These are phyloP conservation scores for Marasmius fiardii DNA, from an alignment of 1,284 basidiomycete species.

Conservation along the genomic window DNA sequence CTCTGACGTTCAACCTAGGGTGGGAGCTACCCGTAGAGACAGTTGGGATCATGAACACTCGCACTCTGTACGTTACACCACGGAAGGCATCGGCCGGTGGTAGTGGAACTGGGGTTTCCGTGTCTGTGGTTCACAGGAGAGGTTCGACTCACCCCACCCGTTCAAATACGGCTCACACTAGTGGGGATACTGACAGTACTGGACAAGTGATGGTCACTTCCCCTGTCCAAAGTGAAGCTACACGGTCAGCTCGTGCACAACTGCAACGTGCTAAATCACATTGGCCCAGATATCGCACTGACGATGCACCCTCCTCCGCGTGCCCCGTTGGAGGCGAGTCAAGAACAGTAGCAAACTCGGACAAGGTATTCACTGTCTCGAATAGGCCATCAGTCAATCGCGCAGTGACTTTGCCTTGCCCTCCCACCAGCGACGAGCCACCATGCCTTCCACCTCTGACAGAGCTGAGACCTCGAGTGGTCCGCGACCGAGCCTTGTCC, in stretches of 20 bases:
- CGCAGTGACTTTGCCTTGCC: not conserved
- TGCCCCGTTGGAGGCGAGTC: not conserved
- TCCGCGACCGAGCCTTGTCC: constrained; percentile 5
- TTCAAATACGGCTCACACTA: not conserved
- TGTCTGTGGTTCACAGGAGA: constrained; percentile 26
- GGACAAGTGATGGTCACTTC: too few species aligned
- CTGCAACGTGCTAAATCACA: constrained; percentile 1
- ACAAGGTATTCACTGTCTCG: not conserved
- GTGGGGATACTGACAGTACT: too few species aligned
- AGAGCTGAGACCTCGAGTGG: not conserved
- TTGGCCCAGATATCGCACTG: not conserved
- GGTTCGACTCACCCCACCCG: constrained; percentile 30
- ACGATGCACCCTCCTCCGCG: not conserved
- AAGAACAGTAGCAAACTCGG: not conserved
- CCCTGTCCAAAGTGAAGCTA: not conserved
- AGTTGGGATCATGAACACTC: not conserved
- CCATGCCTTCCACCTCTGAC: not conserved
- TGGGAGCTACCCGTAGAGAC: constrained; percentile 29
- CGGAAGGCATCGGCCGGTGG: not conserved
- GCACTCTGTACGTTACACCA: not conserved
- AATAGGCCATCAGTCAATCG: not conserved
- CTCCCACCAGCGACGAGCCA: not conserved
- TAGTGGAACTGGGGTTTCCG: not conserved
- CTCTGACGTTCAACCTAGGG: constrained; percentile 29
- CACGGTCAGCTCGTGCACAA: not conserved